Base-by-base conservation (phyloP, 768 basidiomycete genomes). In the Termitomyces sp. region DNA sequence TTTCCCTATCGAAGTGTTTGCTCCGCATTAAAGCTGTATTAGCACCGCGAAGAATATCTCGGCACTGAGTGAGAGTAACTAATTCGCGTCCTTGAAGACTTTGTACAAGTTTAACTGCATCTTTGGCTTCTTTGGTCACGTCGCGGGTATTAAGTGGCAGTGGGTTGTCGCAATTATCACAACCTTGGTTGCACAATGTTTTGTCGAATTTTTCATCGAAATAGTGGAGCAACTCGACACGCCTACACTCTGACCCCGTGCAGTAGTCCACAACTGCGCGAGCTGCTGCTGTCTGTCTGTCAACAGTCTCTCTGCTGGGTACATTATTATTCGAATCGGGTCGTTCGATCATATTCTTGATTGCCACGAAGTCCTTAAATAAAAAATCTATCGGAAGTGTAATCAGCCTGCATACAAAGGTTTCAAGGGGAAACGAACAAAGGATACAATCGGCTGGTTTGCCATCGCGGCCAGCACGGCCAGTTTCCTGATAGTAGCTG, bases 401-500 rank as follows among this genome's bases (percentile, higher is more conserved):
- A 22, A 24, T 62, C 22, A 67, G 42, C 44, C 4, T 54, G 42
- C 27, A 22, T 54, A 39, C 39, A 33, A 7, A 36, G 61, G 36
- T 33, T 50, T 31, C 22, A 6, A 33, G 7, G 36, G 53, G 11
- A 15, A 13, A 73, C 87, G 67, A 69, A 96, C 93, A 94, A 12
- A 98, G 81, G 13, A 97, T 72, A 72, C 97, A 99, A 53, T 89
- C 85, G 0, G 97, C 88, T 1, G 84, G 81, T 64, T 81, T 70
- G 5, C 93, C 93, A 67, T 99, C 97, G 59, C 97, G 84, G 6
- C 97, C 97, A 18, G 95, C 97, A 58, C 97, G 86, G 6, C 97
- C 97, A 0, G 96, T 98, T 75, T 99, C 97, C 75, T 98, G 94
- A 66, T 94, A 95, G 67, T 91, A 91, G 2, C 90, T 91, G 33